These are phyloP conservation scores for Alternaria ethzedia DNA, from an alignment of 2,329 filamentous ascomycete genomes.

Conservation along the genomic window DNA sequence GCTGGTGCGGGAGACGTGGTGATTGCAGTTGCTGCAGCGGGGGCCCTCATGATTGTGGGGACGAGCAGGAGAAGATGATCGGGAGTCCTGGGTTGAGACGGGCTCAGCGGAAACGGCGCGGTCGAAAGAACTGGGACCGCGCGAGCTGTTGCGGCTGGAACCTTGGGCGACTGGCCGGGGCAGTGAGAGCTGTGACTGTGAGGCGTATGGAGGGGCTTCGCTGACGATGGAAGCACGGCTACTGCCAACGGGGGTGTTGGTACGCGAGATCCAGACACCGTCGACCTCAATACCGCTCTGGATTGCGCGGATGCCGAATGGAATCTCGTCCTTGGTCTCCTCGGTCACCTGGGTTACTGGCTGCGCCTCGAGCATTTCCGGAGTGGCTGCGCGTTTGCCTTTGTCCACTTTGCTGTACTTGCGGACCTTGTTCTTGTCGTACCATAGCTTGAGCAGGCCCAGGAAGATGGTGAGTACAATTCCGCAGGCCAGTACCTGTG, in stretches of 20 bases:
- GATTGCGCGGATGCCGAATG: conserved; percentile 85
- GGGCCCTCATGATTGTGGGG: conserved; percentile 32
- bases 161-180: conserved; percentile 36
- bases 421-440: conserved; percentile 50
- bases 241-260: conserved; percentile 52
- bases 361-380: conserved; percentile 70
- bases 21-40: conserved; percentile 47
- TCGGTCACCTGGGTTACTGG: conserved; percentile 56
- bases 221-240: conserved; percentile 43
- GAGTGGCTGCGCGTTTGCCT: conserved; percentile 55
- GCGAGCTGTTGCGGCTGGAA: conserved; percentile 46
- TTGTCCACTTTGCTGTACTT: conserved; percentile 52
- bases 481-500: conserved; percentile 72
- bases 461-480: conserved; percentile 73
- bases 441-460: conserved; percentile 69
- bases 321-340: conserved; percentile 69
- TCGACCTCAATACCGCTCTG: conserved; percentile 84
- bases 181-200: conserved; percentile 42
- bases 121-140: conserved; percentile 47
- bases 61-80: conserved; percentile 38
- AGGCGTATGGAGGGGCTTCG: conserved; percentile 34
- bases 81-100: conserved; percentile 37
- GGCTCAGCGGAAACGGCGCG: conserved; percentile 48
- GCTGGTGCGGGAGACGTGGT: conserved; percentile 38
- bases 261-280: conserved; percentile 68